Evolutionary conservation across 768 basidiomycete genomes (phyloP).

Genomic region (Gautieria morchelliformis): DNA sequence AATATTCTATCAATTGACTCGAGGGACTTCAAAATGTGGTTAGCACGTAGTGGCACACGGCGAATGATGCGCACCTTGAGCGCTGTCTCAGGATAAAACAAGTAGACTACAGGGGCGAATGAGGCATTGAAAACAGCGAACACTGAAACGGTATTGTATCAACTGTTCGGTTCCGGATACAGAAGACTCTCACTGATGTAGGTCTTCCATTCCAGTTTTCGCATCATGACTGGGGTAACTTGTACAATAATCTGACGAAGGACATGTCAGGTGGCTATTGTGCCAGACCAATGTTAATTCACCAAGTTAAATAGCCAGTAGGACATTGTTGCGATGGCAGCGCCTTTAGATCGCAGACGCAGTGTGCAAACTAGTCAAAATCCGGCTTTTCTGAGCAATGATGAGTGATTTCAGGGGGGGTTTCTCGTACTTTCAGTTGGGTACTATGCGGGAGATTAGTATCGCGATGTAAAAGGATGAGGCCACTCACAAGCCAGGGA

Average conservation of each 20-base stretch:
- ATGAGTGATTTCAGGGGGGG: neutral
- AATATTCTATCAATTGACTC: constrained; percentile 6
- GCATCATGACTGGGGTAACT: constrained; percentile 19
- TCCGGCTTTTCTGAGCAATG: neutral
- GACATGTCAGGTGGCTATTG: neutral
- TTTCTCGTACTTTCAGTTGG: constrained; percentile 2
- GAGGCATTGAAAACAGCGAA: constrained; percentile 50
- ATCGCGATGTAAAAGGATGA: neutral
- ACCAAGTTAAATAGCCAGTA: constrained; percentile 56
- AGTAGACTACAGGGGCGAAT: constrained; percentile 46
- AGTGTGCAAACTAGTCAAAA: constrained; percentile 3
- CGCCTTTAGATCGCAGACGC: constrained; percentile 5
- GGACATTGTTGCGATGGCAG: neutral
- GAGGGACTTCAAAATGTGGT: neutral
- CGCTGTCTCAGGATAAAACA: constrained; percentile 55
- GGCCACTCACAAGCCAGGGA: constrained; percentile 5
- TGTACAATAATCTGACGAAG: neutral
- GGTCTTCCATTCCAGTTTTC: constrained; percentile 48
- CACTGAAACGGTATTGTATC: constrained; percentile 20
- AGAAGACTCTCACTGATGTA: constrained; percentile 36
- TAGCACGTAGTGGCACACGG: neutral
- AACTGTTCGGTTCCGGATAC: neutral
- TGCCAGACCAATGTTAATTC: constrained; percentile 20
- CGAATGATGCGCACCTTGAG: neutral
- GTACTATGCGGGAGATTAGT: neutral